phyloP scores from a whole-genome alignment of 345 rosid genomes.

The Sisymbrium altissimum region DNA sequence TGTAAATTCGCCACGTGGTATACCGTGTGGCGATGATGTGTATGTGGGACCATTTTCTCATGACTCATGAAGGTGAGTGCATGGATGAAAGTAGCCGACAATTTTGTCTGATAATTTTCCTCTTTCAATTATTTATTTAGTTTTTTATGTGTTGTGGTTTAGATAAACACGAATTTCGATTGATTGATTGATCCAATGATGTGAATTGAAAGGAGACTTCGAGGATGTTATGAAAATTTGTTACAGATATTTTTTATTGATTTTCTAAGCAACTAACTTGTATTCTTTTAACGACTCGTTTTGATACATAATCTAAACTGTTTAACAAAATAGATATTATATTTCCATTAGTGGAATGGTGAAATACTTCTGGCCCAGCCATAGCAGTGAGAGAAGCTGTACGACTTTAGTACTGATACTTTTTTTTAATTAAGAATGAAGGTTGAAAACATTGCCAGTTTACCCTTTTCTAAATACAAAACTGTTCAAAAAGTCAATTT shows the following conservation, averaged over 20 bases:
- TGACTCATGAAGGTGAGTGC: constrained; percentile 18
- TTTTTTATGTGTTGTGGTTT: not conserved
- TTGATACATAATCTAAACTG: not conserved
- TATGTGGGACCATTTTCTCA: constrained; percentile 10
- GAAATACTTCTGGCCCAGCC: too few relatives aligned
- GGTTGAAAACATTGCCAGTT: too few relatives aligned
- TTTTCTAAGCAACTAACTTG: not conserved
- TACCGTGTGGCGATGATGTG: constrained; percentile 23
- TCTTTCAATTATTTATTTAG: not conserved
- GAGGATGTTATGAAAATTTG: not conserved
- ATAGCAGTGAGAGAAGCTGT: too few relatives aligned
- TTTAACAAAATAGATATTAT: not conserved
- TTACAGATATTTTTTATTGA: not conserved
- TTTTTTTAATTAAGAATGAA: too few relatives aligned
- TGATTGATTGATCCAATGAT: constrained; percentile 18
- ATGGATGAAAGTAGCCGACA: constrained; percentile 30
- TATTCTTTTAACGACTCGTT: not conserved
- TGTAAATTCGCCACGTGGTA: constrained; percentile 15
- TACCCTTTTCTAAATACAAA: too few relatives aligned
- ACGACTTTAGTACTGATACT: too few relatives aligned
- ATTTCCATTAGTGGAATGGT: too few relatives aligned
- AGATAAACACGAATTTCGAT: not conserved
- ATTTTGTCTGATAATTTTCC: constrained; percentile 20
- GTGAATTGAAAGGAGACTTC: not conserved
- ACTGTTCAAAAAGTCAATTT: too few relatives aligned